Conservation (phyloP, 176 grass and related monocot genomes). For the Oryza officinalis region DNA sequence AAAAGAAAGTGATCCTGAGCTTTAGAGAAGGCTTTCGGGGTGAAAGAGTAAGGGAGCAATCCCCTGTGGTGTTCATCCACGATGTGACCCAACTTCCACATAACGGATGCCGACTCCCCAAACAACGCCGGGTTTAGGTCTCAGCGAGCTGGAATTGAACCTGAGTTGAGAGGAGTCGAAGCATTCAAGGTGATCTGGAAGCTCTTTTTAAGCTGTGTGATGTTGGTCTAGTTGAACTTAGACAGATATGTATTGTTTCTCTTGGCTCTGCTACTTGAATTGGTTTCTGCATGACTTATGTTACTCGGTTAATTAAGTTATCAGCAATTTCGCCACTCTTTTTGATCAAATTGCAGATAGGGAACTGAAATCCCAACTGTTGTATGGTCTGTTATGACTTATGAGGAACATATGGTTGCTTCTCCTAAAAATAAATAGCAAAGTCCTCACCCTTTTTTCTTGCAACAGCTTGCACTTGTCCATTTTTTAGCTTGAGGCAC, state of each 20-base stretch:
- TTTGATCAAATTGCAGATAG: background rate
- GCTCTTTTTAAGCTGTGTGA: background rate
- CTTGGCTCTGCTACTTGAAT: background rate
- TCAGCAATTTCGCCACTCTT: background rate
- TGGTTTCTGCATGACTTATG: background rate
- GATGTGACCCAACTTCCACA: constrained; percentile 45
- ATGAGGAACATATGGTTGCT: background rate
- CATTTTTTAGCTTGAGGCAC: background rate
- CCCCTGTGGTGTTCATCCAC: constrained; percentile 41
- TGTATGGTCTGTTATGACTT: background rate
- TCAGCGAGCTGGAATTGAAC: background rate
- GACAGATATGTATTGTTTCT: background rate
- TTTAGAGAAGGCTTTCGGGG: constrained; percentile 46
- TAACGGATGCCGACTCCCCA: constrained; percentile 29
- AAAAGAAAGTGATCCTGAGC: constrained; percentile 43
- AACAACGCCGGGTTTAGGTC: background rate
- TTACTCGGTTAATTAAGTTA: background rate
- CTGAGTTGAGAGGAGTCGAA: background rate
- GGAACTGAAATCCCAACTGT: background rate
- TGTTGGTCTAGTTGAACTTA: background rate
- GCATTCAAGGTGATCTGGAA: background rate
- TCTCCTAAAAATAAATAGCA: background rate
- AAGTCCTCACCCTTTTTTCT: background rate
- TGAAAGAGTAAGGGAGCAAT: constrained; percentile 47
- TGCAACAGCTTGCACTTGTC: background rate